A percentile compares a stretch with the other conserved stretches of the same genome.
These are phyloP conservation scores for Tricholoma bakamatsutake DNA, from an alignment of 768 basidiomycete genomes.

Conservation along the genomic window DNA sequence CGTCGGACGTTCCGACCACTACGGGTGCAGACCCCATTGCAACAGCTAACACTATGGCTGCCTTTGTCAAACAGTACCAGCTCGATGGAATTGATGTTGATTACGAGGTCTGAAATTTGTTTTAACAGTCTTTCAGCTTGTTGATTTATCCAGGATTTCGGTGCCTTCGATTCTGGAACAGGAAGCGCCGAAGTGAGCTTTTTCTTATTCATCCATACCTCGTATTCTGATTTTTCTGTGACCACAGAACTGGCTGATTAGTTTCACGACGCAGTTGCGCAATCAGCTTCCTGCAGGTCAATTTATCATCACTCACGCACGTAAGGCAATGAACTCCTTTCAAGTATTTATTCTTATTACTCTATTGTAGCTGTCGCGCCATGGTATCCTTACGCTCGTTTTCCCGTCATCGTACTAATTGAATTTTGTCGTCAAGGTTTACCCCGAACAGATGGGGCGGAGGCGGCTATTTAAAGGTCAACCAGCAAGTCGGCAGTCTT, in stretches of 20 bases:
- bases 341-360: not conserved
- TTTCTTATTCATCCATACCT: not conserved
- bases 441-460: slow-evolving; percentile 33
- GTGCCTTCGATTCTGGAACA: slow-evolving; percentile 46
- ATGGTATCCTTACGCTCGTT: slow-evolving; percentile 22
- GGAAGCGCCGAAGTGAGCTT: slow-evolving; percentile 44
- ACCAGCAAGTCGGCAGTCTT: slow-evolving; percentile 43
- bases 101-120: slow-evolving; percentile 41
- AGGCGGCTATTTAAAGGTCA: slow-evolving; percentile 53
- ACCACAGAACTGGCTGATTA: slow-evolving; percentile 42
- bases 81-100: slow-evolving; percentile 74
- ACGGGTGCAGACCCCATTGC: slow-evolving; percentile 52
- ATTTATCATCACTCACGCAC: slow-evolving; percentile 53
- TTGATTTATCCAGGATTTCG: slow-evolving; percentile 43
- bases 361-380: slow-evolving; percentile 39
- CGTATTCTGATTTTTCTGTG: not conserved
- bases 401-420: not conserved
- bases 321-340: slow-evolving; percentile 23
- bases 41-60: slow-evolving; percentile 59
- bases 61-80: slow-evolving; percentile 53
- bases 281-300: slow-evolving; percentile 39
- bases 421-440: slow-evolving; percentile 29
- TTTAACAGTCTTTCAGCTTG: not conserved
- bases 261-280: slow-evolving; percentile 48
- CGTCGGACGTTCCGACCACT: slow-evolving; percentile 52